Base-by-base conservation (phyloP, 2,329 filamentous ascomycete genomes). In the Penicillium sp. region DNA sequence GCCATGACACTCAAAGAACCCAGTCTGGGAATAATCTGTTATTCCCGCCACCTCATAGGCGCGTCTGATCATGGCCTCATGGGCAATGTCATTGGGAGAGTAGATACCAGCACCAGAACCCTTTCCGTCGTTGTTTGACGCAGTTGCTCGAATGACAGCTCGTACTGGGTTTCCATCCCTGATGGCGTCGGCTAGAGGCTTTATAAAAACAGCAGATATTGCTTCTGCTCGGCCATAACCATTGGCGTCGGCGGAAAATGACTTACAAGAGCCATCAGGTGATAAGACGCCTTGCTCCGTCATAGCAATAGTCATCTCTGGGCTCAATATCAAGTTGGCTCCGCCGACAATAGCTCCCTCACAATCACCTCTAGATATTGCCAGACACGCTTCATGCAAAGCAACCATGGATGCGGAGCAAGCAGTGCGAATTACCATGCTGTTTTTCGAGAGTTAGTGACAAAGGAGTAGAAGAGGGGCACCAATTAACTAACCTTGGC, bases 211-310 rank as follows among this genome's bases (percentile, higher is more conserved):
- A 16, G 75, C 68, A 0, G 72, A 80, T n/a, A 75, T 70, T 4
- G 74, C 81, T 52, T 84, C 82, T 1, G 71, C 79, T 13, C 82
- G 75, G 43, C 77, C 82, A 61, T 83, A 84, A 0, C 82, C 81
- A 63, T 82, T 77, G 0, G 80, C 82, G 3, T 66, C 53, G 5
- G 72, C 71, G 50, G 80, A 78, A 52, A 80, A 82, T 2, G 78
- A 72, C 43, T 78, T 79, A 55, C 80, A 84, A 9, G 72, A 65
- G 0, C 81, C 81, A 13, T 70, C 74, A 0, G 72, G 69, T 11
- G 74, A 79, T 0, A 82, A 56, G 33, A 82, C 62, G 27, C 53
- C 52, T 22, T 57, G 61, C 4, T 62, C 56, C 0, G 61, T 57
- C 49, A 68, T 63, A 4, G 54, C 55, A 11, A 49, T 56, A 1